These are phyloP conservation scores for Penicillium ochrochloron DNA, from an alignment of 495 filamentous ascomycete genomes.

Conservation along the genomic window DNA sequence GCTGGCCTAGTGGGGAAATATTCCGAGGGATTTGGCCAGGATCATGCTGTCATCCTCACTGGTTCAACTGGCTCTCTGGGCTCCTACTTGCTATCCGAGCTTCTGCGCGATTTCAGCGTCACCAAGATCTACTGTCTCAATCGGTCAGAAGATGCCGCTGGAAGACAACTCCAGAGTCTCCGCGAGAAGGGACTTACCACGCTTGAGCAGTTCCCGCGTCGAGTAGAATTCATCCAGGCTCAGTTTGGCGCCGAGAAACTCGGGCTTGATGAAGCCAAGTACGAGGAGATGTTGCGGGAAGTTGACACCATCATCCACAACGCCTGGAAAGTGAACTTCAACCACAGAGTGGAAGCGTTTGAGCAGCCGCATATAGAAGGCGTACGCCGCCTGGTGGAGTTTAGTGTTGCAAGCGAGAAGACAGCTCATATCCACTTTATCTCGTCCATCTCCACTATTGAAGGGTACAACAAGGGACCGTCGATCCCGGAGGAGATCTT, in stretches of 20 bases:
- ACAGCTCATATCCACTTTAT: constrained; percentile 56
- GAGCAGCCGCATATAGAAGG: not conserved
- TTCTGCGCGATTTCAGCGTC: constrained; percentile 44
- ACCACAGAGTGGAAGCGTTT: constrained; percentile 49
- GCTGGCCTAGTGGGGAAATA: constrained; percentile 19
- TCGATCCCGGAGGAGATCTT: constrained; percentile 49
- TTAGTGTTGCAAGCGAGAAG: constrained; percentile 38
- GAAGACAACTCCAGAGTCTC: constrained; percentile 24
- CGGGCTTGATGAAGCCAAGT: constrained; percentile 20
- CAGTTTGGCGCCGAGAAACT: constrained; percentile 17
- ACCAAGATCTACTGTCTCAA: constrained; percentile 60
- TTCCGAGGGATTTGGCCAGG: constrained; percentile 17
- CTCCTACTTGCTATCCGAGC: constrained; percentile 54
- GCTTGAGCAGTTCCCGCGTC: constrained; percentile 14
- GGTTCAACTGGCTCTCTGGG: constrained; percentile 62
- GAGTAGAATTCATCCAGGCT: constrained; percentile 44
- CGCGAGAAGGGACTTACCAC: constrained; percentile 20
- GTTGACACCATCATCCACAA: constrained; percentile 60
- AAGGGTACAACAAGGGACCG: constrained; percentile 10
- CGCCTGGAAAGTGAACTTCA: constrained; percentile 67
- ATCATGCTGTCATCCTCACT: constrained; percentile 47
- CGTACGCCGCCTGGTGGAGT: constrained; percentile 51
- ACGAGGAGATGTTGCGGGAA: constrained; percentile 9
- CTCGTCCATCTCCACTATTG: constrained; percentile 52
- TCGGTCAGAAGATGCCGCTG: constrained; percentile 34